Percentiles rank a stretch among this genome's conserved stretches.
Conservation (phyloP, 2,329 filamentous ascomycete species). For the Neurospora crassa region DNA sequence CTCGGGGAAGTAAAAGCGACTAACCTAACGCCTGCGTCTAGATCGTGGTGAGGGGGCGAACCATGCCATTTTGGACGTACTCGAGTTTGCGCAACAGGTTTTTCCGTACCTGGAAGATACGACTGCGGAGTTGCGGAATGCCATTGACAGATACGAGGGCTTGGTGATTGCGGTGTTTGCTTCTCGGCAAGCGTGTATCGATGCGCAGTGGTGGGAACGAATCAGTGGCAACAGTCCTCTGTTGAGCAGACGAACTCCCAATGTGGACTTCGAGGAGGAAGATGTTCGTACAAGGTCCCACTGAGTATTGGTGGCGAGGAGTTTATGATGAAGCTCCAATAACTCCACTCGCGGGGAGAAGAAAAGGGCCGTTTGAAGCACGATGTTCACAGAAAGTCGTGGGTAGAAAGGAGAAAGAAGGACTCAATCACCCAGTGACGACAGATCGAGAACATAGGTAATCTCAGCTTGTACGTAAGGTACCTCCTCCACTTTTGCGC, state of each 20-base stretch:
- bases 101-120: conserved; percentile 11
- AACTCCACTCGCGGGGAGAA: not conserved
- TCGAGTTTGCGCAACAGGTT: conserved; percentile 30
- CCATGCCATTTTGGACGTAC: conserved; percentile 43
- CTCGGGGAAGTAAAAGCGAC: not conserved
- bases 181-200: conserved; percentile 42
- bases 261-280: conserved; percentile 23
- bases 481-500: not conserved
- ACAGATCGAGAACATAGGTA: not conserved
- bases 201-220: conserved; percentile 40
- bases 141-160: conserved; percentile 33
- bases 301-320: not conserved
- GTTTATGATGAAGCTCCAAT: not conserved
- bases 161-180: conserved; percentile 36
- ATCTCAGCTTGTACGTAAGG: too few relatives aligned
- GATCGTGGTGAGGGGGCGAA: conserved; percentile 50
- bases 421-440: not conserved
- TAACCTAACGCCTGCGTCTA: conserved; percentile 18
- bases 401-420: not conserved
- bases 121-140: conserved; percentile 15
- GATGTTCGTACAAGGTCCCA: not conserved
- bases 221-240: conserved; percentile 29
- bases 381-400: not conserved
- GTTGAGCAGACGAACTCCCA: conserved; percentile 28
- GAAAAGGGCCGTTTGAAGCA: not conserved